A percentile compares a stretch with the other conserved stretches of the same genome.
phyloP scores from a whole-genome alignment of 345 rosid genomes.

The Acer yangbiense region DNA sequence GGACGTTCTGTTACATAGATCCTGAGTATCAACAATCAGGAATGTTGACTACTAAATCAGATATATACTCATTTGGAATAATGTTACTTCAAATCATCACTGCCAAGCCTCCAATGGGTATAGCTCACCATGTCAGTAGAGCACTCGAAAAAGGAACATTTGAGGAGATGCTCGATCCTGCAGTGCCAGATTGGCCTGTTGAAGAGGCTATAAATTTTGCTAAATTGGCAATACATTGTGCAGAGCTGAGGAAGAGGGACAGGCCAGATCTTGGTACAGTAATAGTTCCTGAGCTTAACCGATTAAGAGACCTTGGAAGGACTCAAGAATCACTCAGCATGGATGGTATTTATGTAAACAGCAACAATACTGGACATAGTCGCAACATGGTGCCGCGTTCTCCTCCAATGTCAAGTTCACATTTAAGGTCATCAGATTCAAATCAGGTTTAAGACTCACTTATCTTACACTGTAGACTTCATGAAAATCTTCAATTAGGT shows the following conservation, averaged over 20 bases:
- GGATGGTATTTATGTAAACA: neutral
- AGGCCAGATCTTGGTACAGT: slow-evolving; percentile 77
- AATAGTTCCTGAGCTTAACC: slow-evolving; percentile 69
- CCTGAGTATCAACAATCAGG: slow-evolving; percentile 95
- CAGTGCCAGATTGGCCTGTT: slow-evolving; percentile 70
- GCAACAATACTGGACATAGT: neutral
- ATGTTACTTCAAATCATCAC: slow-evolving; percentile 86
- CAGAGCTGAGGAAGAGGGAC: slow-evolving; percentile 80
- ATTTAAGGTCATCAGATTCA: slow-evolving; percentile 12
- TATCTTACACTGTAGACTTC: neutral
- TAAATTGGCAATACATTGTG: slow-evolving; percentile 59
- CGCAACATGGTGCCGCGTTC: slow-evolving; percentile 14
- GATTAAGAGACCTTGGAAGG: slow-evolving; percentile 51
- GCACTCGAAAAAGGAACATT: slow-evolving; percentile 74
- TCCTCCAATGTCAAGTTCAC: slow-evolving; percentile 2
- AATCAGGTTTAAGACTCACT: slow-evolving; percentile 26
- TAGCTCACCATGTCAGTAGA: slow-evolving; percentile 69
- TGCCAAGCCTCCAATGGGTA: slow-evolving; percentile 81
- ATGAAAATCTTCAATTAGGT: slow-evolving; percentile 9
- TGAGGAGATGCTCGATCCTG: slow-evolving; percentile 61
- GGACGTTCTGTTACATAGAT: slow-evolving; percentile 90
- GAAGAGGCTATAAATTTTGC: slow-evolving; percentile 69
- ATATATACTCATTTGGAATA: slow-evolving; percentile 77
- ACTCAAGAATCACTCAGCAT: slow-evolving; percentile 17
- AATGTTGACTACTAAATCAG: slow-evolving; percentile 78